Evolutionary conservation across 306 rosid genomes (phyloP).

Genomic region (Prunus persica): DNA sequence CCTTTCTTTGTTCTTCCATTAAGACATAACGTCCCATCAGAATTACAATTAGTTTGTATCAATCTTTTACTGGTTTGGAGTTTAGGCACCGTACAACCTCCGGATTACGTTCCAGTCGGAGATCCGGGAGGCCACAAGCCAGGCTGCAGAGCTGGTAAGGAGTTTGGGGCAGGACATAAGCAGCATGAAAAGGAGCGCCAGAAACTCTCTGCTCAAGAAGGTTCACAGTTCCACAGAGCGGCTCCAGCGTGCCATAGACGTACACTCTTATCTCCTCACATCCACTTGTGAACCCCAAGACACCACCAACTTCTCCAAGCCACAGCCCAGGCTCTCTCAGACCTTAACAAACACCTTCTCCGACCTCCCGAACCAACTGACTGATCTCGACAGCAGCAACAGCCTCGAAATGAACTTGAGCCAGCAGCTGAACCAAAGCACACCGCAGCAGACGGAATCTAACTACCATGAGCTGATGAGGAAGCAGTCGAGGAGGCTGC

Average conservation of each 20-base stretch:
- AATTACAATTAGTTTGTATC: no score
- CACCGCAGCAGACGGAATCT: conserved; percentile 26
- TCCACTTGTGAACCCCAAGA: conserved; percentile 26
- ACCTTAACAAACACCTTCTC: conserved; percentile 21
- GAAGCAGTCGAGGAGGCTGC: conserved; percentile 52
- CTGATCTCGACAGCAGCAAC: conserved; percentile 17
- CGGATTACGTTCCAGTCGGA: conserved; percentile 49
- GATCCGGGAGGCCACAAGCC: conserved; percentile 53
- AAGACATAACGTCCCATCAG: no score
- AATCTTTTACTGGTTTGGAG: not conserved
- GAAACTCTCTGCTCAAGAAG: conserved; percentile 33
- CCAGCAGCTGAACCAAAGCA: conserved; percentile 19
- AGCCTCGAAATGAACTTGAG: conserved; percentile 17
- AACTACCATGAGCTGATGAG: conserved; percentile 37
- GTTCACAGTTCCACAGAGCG: conserved; percentile 50
- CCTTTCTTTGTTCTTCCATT: no score
- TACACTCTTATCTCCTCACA: conserved; percentile 54
- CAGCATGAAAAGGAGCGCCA: conserved; percentile 41
- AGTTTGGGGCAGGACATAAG: conserved; percentile 52
- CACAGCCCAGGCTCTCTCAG: conserved; percentile 29
- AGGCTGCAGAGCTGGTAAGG: conserved; percentile 60
- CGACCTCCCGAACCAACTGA: conserved; percentile 16
- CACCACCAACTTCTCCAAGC: conserved; percentile 33
- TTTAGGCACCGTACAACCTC: conserved; percentile 64
- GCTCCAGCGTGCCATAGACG: conserved; percentile 55